Conservation (phyloP, 2,329 filamentous ascomycete genomes). For the Epichloe coenophiala region DNA sequence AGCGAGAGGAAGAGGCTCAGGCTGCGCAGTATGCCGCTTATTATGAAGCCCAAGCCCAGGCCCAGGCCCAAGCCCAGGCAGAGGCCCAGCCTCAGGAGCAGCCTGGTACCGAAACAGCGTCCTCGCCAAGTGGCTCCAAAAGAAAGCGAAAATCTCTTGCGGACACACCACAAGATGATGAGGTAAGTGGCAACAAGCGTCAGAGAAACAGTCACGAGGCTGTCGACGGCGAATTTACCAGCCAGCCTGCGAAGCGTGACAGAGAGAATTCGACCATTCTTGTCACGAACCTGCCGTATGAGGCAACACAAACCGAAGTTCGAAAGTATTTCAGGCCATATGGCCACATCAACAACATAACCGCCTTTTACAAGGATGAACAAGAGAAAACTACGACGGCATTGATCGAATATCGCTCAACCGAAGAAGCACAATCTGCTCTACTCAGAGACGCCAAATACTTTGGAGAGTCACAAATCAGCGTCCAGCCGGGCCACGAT, state of each 20-base stretch:
- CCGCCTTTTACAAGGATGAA: constrained; percentile 45
- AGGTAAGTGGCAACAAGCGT: constrained; percentile 51
- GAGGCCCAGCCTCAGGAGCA: constrained; percentile 11
- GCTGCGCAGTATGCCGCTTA: constrained; percentile 36
- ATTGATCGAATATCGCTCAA: constrained; percentile 70
- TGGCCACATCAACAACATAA: constrained; percentile 69
- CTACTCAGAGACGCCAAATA: constrained; percentile 70
- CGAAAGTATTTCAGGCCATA: constrained; percentile 88
- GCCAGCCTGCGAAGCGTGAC: constrained; percentile 53
- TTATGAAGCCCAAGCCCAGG: constrained; percentile 15
- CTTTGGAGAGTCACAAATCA: constrained; percentile 59
- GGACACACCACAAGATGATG: constrained; percentile 24
- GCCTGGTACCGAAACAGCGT: constrained; percentile 8
- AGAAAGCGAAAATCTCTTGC: constrained; percentile 56
- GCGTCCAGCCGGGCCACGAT: constrained; percentile 59
- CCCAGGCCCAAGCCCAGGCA: not conserved
- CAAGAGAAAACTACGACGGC: constrained; percentile 52
- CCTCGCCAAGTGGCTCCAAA: constrained; percentile 40
- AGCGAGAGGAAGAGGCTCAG: constrained; percentile 49
- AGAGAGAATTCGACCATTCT: constrained; percentile 81
- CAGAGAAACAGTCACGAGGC: constrained; percentile 34
- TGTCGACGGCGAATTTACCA: constrained; percentile 10
- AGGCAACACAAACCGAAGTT: constrained; percentile 57
- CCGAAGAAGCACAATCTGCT: constrained; percentile 70
- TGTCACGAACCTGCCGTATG: constrained; percentile 60